These are phyloP conservation scores for Proliferodiscus dingleyae DNA, from an alignment of 2,329 filamentous ascomycete genomes.

Conservation along the genomic window DNA sequence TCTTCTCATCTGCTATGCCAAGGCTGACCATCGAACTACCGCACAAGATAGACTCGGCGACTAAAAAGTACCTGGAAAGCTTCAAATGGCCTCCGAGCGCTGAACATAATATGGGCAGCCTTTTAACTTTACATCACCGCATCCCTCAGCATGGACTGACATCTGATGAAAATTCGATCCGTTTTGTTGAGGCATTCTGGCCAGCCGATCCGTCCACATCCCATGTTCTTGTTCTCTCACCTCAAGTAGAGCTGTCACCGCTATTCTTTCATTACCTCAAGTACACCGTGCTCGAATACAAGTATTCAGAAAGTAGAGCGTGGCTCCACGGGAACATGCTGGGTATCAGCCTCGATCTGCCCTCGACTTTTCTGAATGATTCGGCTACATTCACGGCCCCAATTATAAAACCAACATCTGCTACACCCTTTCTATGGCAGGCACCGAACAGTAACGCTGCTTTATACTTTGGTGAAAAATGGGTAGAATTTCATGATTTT, in stretches of 20 bases:
- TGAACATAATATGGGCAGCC: constrained; percentile 39
- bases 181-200: constrained; percentile 85
- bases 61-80: constrained; percentile 55
- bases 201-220: constrained; percentile 58
- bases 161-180: constrained; percentile 66
- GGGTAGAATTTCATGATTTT: constrained; percentile 80
- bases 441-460: constrained; percentile 76
- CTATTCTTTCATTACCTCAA: constrained; percentile 84
- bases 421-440: constrained; percentile 68
- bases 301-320: constrained; percentile 55
- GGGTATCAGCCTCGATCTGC: constrained; percentile 75
- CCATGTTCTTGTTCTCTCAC: constrained; percentile 80
- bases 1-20: constrained; percentile 62
- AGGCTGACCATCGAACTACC: constrained; percentile 84
- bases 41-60: constrained; percentile 58
- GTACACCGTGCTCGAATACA: constrained; percentile 71
- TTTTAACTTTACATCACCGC: constrained; percentile 69
- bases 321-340: constrained; percentile 55
- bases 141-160: constrained; percentile 56
- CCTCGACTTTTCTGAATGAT: constrained; percentile 58
- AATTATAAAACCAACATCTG: constrained; percentile 1
- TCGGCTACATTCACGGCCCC: constrained; percentile 50
- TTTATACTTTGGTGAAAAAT: constrained; percentile 79
- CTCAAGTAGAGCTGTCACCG: constrained; percentile 73
- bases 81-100: constrained; percentile 63